Percentiles rank a stretch among this genome's conserved stretches.
Conservation (phyloP, 805 yeast genomes). For the Lipomyces kockii region DNA sequence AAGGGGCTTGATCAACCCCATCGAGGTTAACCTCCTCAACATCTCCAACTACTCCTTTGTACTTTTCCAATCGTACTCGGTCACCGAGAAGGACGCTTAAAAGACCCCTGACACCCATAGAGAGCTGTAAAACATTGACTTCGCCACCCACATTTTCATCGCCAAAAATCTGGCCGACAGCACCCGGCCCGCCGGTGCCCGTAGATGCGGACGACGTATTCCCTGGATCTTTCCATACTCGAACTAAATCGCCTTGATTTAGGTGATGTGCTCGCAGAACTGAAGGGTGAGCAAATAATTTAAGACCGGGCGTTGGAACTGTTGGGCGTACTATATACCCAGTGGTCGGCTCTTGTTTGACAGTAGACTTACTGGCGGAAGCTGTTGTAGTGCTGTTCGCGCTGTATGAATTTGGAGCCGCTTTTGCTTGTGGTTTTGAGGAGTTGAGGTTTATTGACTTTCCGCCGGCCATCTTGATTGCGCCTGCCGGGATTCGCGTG, state of each 20-base stretch:
- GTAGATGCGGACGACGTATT: conserved; percentile 5
- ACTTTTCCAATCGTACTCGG: conserved; percentile 54
- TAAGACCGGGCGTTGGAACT: conserved; percentile 21
- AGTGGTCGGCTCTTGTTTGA: conserved; percentile 19
- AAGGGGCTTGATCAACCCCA: conserved; percentile 25
- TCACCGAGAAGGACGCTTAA: conserved; percentile 57
- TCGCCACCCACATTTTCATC: conserved; percentile 13
- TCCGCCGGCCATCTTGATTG: conserved; percentile 15
- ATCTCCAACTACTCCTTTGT: conserved; percentile 54
- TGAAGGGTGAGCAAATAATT: conserved; percentile 13
- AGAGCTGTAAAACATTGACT: conserved; percentile 38
- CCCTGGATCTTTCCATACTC: conserved; percentile 19
- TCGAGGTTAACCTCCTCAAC: conserved; percentile 47
- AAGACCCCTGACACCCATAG: conserved; percentile 47
- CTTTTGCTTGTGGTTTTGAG: conserved; percentile 9
- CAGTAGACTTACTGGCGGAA: not conserved
- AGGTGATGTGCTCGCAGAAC: conserved; percentile 22
- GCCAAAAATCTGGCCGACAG: conserved; percentile 22
- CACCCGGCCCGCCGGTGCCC: conserved; percentile 9
- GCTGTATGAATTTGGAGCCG: conserved; percentile 4
- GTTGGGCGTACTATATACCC: conserved; percentile 33
- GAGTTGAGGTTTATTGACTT: conserved; percentile 25
- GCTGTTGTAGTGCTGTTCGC: conserved; percentile 3
- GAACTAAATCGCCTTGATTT: conserved; percentile 24
- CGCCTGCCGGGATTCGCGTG: not conserved